Conservation (phyloP, 2,329 filamentous ascomycete species). For the Eutypella sp. region DNA sequence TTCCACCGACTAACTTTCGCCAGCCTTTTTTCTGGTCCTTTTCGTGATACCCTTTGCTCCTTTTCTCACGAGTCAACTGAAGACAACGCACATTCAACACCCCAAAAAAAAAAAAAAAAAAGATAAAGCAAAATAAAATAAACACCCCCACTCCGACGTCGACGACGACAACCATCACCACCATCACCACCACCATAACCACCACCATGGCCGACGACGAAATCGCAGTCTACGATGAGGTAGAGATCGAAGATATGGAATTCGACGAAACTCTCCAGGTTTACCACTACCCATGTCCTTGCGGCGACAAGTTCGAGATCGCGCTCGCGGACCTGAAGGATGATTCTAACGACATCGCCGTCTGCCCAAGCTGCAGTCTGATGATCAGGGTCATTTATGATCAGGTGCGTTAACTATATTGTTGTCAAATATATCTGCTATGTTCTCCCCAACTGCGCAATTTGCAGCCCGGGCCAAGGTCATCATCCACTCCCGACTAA, state of each 20-base stretch:
- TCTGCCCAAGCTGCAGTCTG: conserved; percentile 93
- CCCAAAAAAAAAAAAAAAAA: no score
- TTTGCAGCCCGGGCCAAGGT: no score
- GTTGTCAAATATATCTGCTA: no score
- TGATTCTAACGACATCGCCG: conserved; percentile 81
- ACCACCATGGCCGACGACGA: conserved; percentile 43
- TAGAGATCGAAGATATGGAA: conserved; percentile 98
- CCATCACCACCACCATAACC: conserved; percentile 64
- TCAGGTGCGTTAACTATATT: conserved; percentile 47
- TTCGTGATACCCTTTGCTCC: no score
- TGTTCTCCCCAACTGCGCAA: no score
- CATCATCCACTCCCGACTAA: no score
- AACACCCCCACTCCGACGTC: not conserved
- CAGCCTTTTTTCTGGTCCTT: no score
- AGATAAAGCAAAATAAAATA: no score
- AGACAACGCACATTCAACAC: no score
- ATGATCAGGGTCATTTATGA: conserved; percentile 97
- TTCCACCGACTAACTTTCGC: no score
- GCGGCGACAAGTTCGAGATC: conserved; percentile 95
- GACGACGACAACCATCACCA: conserved; percentile 12
- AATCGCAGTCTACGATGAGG: conserved; percentile 86
- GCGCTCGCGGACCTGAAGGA: conserved; percentile 78
- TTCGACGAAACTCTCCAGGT: conserved; percentile 77
- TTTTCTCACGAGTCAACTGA: no score
- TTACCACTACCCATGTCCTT: conserved; percentile 95